Evolutionary conservation across 176 grass and related monocot genomes (phyloP), one percentile per base, ranked within the genome.

Genomic region (Lolium rigidum): DNA sequence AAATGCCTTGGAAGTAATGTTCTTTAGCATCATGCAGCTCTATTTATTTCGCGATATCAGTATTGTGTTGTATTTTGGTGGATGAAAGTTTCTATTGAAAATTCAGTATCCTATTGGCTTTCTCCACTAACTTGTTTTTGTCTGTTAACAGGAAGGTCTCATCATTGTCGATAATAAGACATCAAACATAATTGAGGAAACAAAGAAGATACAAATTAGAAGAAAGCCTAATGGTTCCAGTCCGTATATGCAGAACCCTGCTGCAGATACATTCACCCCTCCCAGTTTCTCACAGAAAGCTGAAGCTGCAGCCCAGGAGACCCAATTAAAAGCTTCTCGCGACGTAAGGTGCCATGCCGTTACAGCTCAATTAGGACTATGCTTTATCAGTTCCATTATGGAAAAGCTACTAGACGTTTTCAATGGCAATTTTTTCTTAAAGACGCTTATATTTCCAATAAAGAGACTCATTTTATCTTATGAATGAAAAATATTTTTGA

Each of bases 1-100:
- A 89, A 95, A 94, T 84, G 93, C 87, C 44, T 85, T 98, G 16
- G 97, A 92, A 88, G 97, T 98, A 88, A 89, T 61, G 39, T 78
- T 18, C 52, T 70, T 57, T 77, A 54, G 10, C 55, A 56, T 6
- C 43, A 49, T 41, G 8, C 84, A 49, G 46, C 9, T 50, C 4
- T 75, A 28, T 56, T 67, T 39, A 2, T 87, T 49, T 65, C 8
- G 22, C 11, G 13, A 48, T 79, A 10, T 8, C 10, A 41, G 16
- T 20, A 1, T 43, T 43, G 41, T 43, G 41, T 43, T 43, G 41
- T 43, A 43, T 43, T 43, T 43, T 43, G 41, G 41, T 43, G 7
- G 41, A 43, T 43, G 5, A 7, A 0, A 43, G 41, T 43, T 43
- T 43, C 4, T 43, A 7, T 8, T 43, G 41, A 43, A 43, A 43